phyloP scores from a whole-genome alignment of 495 filamentous ascomycete genomes.

The Penicillium silybi region DNA sequence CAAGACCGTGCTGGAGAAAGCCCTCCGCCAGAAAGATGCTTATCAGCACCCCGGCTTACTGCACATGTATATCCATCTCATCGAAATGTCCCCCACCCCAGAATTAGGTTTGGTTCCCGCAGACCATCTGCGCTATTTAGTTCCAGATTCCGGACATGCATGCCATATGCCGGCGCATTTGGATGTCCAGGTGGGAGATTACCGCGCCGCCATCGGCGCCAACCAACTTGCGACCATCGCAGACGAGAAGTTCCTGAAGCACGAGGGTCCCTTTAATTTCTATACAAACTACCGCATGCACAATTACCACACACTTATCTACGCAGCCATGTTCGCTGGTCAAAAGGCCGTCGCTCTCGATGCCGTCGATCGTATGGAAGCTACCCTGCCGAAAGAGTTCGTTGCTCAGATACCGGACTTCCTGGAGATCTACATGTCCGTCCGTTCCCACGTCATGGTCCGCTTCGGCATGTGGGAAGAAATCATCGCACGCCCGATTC shows the following conservation, averaged over 20 bases:
- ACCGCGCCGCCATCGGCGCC: constrained; percentile 51
- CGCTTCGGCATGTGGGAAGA: constrained; percentile 64
- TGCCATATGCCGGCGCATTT: constrained; percentile 67
- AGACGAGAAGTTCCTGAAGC: constrained; percentile 53
- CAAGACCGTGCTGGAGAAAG: constrained; percentile 52
- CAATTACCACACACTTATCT: constrained; percentile 60
- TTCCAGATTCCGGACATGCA: constrained; percentile 61
- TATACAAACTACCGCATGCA: constrained; percentile 64
- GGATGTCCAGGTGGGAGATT: constrained; percentile 62
- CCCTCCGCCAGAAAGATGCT: constrained; percentile 32
- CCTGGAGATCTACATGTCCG: constrained; percentile 56
- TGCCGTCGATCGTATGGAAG: constrained; percentile 47
- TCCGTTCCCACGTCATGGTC: constrained; percentile 58
- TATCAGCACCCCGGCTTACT: constrained; percentile 55
- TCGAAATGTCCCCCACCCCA: constrained; percentile 62
- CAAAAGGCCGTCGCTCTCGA: constrained; percentile 50
- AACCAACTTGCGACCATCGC: constrained; percentile 54
- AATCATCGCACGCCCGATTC: constrained; percentile 43
- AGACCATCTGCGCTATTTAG: constrained; percentile 54
- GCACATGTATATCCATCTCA: constrained; percentile 65
- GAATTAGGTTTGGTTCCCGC: constrained; percentile 51
- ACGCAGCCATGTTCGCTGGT: constrained; percentile 66
- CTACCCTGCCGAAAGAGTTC: constrained; percentile 49
- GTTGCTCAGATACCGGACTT: constrained; percentile 63
- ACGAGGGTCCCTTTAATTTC: constrained; percentile 52